Conservation (phyloP, 164 flowering plant species). For the Litsea cubeba region DNA sequence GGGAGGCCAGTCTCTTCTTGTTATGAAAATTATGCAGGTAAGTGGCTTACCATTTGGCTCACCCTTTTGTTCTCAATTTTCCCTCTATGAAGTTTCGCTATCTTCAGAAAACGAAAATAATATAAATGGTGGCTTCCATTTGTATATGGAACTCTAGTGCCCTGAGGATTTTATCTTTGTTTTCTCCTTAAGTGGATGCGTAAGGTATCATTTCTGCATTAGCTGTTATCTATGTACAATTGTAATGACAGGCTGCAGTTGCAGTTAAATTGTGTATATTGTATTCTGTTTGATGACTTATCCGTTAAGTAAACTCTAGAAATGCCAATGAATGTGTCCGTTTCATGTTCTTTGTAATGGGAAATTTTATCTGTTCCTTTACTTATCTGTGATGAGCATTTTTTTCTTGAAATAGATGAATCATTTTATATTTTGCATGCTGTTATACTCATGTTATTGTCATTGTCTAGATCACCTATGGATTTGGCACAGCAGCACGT, state of each 20-base stretch:
- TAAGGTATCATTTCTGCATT: neutral
- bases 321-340: too few species aligned
- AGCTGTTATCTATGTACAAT: neutral
- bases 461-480: conserved; percentile 15
- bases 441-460: neutral
- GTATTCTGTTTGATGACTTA: neutral
- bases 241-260: too few species aligned
- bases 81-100: too few species aligned
- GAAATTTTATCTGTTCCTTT: neutral
- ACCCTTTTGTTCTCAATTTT: too few species aligned
- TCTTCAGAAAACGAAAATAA: too few species aligned
- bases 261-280: too few species aligned
- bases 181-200: neutral
- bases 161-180: neutral
- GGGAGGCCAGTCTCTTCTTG: conserved; percentile 18
- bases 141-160: neutral
- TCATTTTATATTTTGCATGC: neutral
- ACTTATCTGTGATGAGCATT: neutral
- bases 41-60: neutral
- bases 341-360: too few species aligned
- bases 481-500: conserved; percentile 18
- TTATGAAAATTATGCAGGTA: conserved; percentile 22
- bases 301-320: neutral
- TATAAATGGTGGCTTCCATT: too few species aligned
- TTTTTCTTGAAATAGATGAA: neutral